Evolutionary conservation across 2,329 filamentous ascomycete genomes (phyloP).

Genomic region (Chaetoscypha palmicola): DNA sequence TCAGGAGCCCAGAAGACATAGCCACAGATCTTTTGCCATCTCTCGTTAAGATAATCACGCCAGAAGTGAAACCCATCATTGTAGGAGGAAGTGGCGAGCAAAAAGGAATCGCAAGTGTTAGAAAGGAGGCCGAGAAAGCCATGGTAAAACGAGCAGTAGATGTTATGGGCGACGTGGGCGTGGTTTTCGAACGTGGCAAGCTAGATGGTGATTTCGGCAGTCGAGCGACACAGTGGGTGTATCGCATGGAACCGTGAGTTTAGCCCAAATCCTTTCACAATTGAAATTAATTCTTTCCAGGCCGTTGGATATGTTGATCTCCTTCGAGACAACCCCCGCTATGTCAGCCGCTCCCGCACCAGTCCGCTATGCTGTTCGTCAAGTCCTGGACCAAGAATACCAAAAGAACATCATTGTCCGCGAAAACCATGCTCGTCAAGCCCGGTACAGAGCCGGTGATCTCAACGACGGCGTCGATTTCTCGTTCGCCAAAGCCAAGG

Average conservation of each 20-base stretch:
- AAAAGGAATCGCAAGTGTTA: conserved; percentile 70
- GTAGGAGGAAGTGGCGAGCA: conserved; percentile 62
- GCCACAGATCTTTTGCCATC: conserved; percentile 80
- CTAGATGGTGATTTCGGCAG: conserved; percentile 62
- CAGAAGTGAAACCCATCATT: conserved; percentile 85
- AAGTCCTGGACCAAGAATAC: conserved; percentile 88
- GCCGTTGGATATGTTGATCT: conserved; percentile 68
- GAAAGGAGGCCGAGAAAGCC: conserved; percentile 74
- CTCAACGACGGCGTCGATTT: conserved; percentile 31
- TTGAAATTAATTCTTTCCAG: conserved; percentile 29
- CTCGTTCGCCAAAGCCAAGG: conserved; percentile 18
- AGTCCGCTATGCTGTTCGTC: conserved; percentile 84
- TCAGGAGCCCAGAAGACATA: conserved; percentile 71
- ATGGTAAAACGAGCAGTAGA: conserved; percentile 76
- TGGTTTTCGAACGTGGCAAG: conserved; percentile 72
- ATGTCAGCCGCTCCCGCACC: conserved; percentile 53
- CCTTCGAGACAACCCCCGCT: conserved; percentile 61
- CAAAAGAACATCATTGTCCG: conserved; percentile 62
- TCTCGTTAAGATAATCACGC: conserved; percentile 74
- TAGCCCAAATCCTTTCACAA: background rate
- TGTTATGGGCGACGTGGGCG: conserved; percentile 74
- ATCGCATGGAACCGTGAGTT: conserved; percentile 88
- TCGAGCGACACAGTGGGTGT: conserved; percentile 64
- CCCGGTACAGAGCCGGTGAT: conserved; percentile 52
- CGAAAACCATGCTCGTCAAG: conserved; percentile 58